A percentile compares a stretch with the other conserved stretches of the same genome.
These are phyloP conservation scores for Talaromyces islandicus DNA, from an alignment of 2,329 filamentous ascomycete genomes.

Conservation along the genomic window DNA sequence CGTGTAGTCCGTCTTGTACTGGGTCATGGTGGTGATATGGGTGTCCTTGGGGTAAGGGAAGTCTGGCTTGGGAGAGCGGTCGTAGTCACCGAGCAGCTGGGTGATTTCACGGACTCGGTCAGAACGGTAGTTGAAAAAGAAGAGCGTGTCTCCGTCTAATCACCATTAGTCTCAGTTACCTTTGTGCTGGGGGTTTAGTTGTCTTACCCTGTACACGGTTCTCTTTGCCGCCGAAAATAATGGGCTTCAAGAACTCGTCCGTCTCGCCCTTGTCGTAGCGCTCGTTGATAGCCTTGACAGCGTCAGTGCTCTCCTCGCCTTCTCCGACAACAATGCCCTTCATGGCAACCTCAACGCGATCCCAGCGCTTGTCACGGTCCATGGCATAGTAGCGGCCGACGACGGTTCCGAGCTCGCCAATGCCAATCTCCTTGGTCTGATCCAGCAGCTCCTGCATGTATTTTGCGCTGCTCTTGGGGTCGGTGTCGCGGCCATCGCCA, in stretches of 20 bases:
- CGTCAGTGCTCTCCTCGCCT: constrained; percentile 78
- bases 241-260: constrained; percentile 97
- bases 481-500: constrained; percentile 93
- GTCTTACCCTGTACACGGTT: constrained; percentile 73
- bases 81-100: constrained; percentile 84
- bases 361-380: constrained; percentile 99
- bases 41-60: constrained; percentile 91
- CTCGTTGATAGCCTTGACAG: constrained; percentile 78
- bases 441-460: constrained; percentile 85
- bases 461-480: constrained; percentile 84
- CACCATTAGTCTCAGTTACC: not conserved
- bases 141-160: constrained; percentile 81
- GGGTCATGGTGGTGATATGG: constrained; percentile 89
- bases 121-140: constrained; percentile 99
- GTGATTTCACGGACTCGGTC: constrained; percentile 96
- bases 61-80: constrained; percentile 83
- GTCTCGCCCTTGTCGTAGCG: constrained; percentile 83
- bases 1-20: constrained; percentile 92
- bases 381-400: constrained; percentile 97
- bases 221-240: constrained; percentile 85
- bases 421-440: constrained; percentile 73
- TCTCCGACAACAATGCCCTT: constrained; percentile 82
- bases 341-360: constrained; percentile 82
- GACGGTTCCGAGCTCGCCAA: constrained; percentile 83
- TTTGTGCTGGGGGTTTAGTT: not conserved